Evolutionary conservation across 805 yeast genomes (phyloP).

Genomic region (Metschnikowia orientalis): DNA sequence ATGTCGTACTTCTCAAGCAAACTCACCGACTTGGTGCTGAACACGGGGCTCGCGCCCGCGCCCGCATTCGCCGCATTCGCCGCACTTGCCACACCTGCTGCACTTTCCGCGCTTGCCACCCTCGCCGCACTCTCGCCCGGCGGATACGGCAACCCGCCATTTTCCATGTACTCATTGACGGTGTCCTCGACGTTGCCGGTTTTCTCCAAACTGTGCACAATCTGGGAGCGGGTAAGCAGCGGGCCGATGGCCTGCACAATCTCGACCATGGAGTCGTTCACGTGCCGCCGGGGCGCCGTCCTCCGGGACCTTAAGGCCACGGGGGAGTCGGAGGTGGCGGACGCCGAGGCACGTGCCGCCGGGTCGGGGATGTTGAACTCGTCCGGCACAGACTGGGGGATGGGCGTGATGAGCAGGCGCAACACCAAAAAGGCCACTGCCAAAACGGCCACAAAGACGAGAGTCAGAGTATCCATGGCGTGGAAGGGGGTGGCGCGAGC

Average conservation of each 20-base stretch:
- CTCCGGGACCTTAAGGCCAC: conserved; percentile 6
- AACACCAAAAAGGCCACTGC: conserved; percentile 54
- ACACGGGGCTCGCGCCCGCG: neutral
- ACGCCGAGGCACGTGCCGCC: conserved; percentile 2
- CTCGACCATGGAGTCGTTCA: conserved; percentile 73
- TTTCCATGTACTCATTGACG: conserved; percentile 62
- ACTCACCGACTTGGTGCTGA: conserved; percentile 5
- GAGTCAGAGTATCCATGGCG: conserved; percentile 51
- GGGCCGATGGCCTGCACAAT: conserved; percentile 85
- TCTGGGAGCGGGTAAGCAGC: conserved; percentile 59
- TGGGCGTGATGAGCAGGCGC: conserved; percentile 63
- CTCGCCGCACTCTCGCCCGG: conserved; percentile 4
- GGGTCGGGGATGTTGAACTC: conserved; percentile 19
- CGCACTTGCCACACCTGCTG: neutral
- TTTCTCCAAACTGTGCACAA: conserved; percentile 64
- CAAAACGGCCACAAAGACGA: conserved; percentile 46
- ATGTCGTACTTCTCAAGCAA: conserved; percentile 43
- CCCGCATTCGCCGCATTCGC: neutral
- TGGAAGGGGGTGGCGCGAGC: neutral
- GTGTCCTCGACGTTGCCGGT: conserved; percentile 82
- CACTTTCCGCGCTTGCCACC: neutral
- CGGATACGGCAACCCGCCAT: conserved; percentile 49
- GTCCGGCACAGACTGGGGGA: conserved; percentile 36
- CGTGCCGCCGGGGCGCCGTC: conserved; percentile 40
- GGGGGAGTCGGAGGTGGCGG: neutral